Base-by-base conservation (phyloP, 257 asterid species). In the Plectranthus barbatus region DNA sequence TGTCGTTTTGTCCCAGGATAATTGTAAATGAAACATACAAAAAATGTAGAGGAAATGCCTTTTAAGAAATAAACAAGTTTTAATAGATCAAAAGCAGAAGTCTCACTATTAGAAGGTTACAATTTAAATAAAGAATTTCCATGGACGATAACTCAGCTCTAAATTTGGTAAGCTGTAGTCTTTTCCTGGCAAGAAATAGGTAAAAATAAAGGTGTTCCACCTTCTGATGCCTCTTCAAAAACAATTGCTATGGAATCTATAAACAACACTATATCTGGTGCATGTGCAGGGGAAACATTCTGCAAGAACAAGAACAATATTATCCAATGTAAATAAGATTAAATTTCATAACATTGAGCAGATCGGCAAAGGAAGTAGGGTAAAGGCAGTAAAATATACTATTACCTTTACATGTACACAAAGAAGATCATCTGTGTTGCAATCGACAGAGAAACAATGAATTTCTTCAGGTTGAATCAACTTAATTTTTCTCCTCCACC, bases 401-500 rank as follows among this genome's bases (percentile, higher is more conserved):
- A 74, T n/a, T 58, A 85, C 99, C 92, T 90, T 87, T 66, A 93
- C 87, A 69, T 82, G 90, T 64, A 90, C 97, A 50, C 96, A 93
- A 47, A 93, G 84, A 79, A 93, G 94, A 75, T 93, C 95, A 72
- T 90, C 95, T 6, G 95, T 80, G 69, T 87, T 87, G 93, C 99
- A 90, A 65, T 93, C 82, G 67, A 93, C 79, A 66, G 96, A 84
- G 75, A 76, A 72, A 57, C 95, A 82, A 76, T 40, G 75, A 50
- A 93, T 90, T 76, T 90, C 94, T 55, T 90, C 80, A 36, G 97
- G 99, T 70, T 90, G 95, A 76, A 93, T 86, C 74, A 93, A 72
- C 76, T 93, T 93, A 41, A 93, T 80, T 79, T 93, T 93, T 80
- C 84, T 85, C 84, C 93, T 85, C 97, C 99, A 93, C 75, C 88